Base-by-base conservation (phyloP, 352 stramenopile genomes). In the Plasmopara viticola region DNA sequence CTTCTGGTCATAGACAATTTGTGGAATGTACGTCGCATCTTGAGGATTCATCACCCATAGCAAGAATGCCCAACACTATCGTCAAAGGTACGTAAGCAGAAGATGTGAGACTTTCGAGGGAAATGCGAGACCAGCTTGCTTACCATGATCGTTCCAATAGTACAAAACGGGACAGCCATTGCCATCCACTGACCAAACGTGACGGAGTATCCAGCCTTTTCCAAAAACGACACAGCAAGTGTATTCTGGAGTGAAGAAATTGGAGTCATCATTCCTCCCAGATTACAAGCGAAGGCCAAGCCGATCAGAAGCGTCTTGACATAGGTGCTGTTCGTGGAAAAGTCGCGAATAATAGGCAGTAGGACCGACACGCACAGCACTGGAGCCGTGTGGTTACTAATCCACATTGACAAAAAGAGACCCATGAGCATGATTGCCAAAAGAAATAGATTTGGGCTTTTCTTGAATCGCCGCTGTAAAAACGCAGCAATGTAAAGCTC, bases 361-460 rank as follows among this genome's bases (percentile, higher is more conserved):
- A 94, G 58, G 17, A 96, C 86, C 56, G 86, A 95, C 2, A 96
- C 84, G 51, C 87, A 96, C n/a, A 96, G 70, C 40, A 97, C 87
- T 5, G 89, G 87, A 6, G 89, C 87, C 0, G 89, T 97, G 72
- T 96, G 87, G 72, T 97, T 97, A 51, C 75, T 94, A 62, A 97
- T 96, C 85, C 87, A 95, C 83, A 95, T 96, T 9, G 86, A 96
- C 6, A 97, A 56, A 56, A 96, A 95, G 17, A 96, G 60, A 13
- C 87, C 89, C 84, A 96, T 95, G 44, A 96, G 70, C 89, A 97
- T 97, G 53, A 97, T 95, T 28, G 88, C 87, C 14, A 97, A 70
- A 29, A 96, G 56, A 46, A 97, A 97, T 25, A 96, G 55, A 29
- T 90, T 87, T 8, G 89, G 89, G 28, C 76, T 75, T 67, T 93